A percentile compares a stretch with the other conserved stretches of the same genome.
Conservation (phyloP, 768 basidiomycete species). For the Ephemerocybe angulata region DNA sequence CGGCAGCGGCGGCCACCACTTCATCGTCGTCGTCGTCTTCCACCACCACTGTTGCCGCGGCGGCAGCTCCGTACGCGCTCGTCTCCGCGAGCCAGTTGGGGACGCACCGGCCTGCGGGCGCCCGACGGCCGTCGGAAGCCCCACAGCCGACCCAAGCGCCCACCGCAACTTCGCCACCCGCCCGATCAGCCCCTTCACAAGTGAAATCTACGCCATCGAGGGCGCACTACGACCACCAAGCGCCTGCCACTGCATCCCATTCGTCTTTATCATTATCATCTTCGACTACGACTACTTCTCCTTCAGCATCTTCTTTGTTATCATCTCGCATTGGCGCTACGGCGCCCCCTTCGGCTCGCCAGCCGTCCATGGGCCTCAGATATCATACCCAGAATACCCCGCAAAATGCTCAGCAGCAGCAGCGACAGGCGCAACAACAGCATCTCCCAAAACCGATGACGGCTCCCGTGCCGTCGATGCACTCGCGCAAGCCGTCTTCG, state of each 20-base stretch:
- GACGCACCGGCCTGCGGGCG: neutral
- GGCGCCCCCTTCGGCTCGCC: neutral
- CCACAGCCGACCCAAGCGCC: neutral
- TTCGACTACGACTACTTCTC: neutral
- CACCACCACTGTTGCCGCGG: neutral
- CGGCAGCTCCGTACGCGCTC: neutral
- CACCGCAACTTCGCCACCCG: neutral
- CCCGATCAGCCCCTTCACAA: neutral
- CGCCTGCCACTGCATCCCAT: conserved; percentile 10
- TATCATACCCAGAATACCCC: neutral
- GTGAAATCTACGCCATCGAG: conserved; percentile 2
- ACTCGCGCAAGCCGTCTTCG: neutral
- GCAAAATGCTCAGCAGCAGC: neutral
- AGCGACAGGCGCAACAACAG: neutral
- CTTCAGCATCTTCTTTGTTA: no score
- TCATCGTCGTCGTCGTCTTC: neutral
- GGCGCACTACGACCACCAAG: conserved; percentile 6
- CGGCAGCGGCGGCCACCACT: conserved; percentile 1
- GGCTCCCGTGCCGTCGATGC: neutral
- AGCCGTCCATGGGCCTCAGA: neutral
- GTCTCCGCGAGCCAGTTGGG: neutral
- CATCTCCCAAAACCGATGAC: neutral
- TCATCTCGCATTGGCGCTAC: neutral
- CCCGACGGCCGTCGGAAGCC: no score
- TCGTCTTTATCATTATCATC: conserved; percentile 6